phyloP scores from a whole-genome alignment of 345 rosid species.

The Euphorbia peplus region DNA sequence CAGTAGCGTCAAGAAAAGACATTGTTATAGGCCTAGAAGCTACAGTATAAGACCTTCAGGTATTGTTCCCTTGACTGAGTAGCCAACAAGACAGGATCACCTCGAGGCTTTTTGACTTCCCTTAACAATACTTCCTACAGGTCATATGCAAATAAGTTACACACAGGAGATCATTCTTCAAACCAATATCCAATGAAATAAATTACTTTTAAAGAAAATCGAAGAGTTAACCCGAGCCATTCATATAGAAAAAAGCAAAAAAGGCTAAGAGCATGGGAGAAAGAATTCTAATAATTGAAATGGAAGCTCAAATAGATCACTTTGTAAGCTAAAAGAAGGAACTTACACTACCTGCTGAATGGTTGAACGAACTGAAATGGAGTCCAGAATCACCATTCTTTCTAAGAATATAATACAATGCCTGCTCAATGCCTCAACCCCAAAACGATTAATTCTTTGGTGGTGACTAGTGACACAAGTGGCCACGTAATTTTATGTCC shows the following conservation, averaged over 20 bases:
- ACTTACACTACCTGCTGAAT: slow-evolving; percentile 90
- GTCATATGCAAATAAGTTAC: slow-evolving; percentile 19
- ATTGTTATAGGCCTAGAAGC: not conserved
- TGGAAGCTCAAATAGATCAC: not conserved
- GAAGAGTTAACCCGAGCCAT: not conserved
- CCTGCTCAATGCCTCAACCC: no score
- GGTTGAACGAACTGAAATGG: no score
- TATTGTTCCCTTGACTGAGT: slow-evolving; percentile 76
- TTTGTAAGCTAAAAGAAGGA: not conserved
- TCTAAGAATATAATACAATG: no score
- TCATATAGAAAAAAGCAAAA: not conserved
- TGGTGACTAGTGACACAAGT: no score
- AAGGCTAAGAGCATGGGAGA: not conserved
- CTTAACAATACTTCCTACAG: slow-evolving; percentile 65
- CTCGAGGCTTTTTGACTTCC: slow-evolving; percentile 60
- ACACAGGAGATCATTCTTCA: slow-evolving; percentile 11
- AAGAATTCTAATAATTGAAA: not conserved
- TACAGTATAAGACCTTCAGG: slow-evolving; percentile 46
- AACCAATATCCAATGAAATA: slow-evolving; percentile 1
- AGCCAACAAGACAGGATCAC: slow-evolving; percentile 72
- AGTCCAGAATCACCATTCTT: slow-evolving; percentile 70
- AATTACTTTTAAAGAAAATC: not conserved
- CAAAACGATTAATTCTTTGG: no score
- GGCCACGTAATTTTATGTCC: no score
- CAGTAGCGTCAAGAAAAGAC: slow-evolving; percentile 6